A percentile compares a stretch with the other conserved stretches of the same genome.
These are phyloP conservation scores for Fraxinus latifolia DNA, from an alignment of 305 asterid species.

Conservation along the genomic window DNA sequence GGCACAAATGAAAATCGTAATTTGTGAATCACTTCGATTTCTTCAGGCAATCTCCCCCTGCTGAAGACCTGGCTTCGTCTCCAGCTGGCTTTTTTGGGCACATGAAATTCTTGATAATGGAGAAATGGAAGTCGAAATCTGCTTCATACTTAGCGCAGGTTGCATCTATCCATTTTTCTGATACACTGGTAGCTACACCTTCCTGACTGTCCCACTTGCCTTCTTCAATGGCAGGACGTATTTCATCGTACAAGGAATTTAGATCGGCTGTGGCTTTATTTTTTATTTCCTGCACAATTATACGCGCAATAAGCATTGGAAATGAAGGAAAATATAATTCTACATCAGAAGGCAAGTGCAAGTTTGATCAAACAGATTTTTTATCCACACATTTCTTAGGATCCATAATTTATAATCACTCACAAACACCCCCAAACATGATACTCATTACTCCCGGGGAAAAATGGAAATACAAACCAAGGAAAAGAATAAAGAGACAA, in stretches of 20 bases:
- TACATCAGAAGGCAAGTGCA: not conserved
- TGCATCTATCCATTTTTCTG: constrained; percentile 82
- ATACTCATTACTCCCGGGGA: not conserved
- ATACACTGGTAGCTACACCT: constrained; percentile 33
- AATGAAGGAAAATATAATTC: not conserved
- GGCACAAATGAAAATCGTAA: not conserved
- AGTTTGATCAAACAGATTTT: not conserved
- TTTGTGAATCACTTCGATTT: constrained; percentile 27
- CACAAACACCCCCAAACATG: not conserved
- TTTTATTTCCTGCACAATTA: constrained; percentile 54
- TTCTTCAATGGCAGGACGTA: constrained; percentile 80
- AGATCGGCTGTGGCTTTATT: constrained; percentile 53
- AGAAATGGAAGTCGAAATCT: constrained; percentile 58
- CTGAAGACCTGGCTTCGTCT: constrained; percentile 21
- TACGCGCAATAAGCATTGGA: not conserved
- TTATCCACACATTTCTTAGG: not conserved
- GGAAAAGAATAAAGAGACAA: not conserved
- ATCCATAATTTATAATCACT: not conserved
- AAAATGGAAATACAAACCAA: not conserved
- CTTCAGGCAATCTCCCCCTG: constrained; percentile 18
- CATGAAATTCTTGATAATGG: constrained; percentile 62
- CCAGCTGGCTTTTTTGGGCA: constrained; percentile 34
- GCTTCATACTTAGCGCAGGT: constrained; percentile 63
- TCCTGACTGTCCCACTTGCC: constrained; percentile 81
- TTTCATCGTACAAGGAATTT: constrained; percentile 60